Evolutionary conservation across 768 basidiomycete genomes (phyloP).

Genomic region (Fomitopsis pulvina): DNA sequence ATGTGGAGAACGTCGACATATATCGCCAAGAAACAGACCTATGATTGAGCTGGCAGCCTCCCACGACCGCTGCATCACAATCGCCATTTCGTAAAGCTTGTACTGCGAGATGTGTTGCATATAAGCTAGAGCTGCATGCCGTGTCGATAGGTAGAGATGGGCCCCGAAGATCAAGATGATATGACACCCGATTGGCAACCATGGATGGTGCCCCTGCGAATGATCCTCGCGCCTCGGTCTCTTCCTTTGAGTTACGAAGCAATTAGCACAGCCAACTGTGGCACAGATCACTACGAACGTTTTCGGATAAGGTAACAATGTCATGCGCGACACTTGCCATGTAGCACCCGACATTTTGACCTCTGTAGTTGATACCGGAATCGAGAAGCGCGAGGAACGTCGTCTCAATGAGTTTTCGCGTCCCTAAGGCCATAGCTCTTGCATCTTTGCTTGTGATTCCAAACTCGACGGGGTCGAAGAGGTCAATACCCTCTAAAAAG

Average conservation of each 20-base stretch:
- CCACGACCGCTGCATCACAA: slow-evolving; percentile 42
- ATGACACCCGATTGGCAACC: slow-evolving; percentile 37
- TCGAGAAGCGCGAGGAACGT: slow-evolving; percentile 38
- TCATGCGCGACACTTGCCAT: slow-evolving; percentile 27
- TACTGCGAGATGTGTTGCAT: slow-evolving; percentile 42
- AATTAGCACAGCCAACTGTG: background rate
- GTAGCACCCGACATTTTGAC: slow-evolving; percentile 36
- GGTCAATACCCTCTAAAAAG: slow-evolving; percentile 31
- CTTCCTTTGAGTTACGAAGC: slow-evolving; percentile 23
- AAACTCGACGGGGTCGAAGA: slow-evolving; percentile 34
- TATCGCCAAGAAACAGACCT: slow-evolving; percentile 19
- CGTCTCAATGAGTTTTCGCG: slow-evolving; percentile 33
- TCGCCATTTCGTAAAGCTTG: slow-evolving; percentile 38
- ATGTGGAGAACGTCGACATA: background rate
- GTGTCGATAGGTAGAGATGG: slow-evolving; percentile 46
- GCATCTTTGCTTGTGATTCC: slow-evolving; percentile 34
- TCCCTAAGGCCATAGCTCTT: slow-evolving; percentile 25
- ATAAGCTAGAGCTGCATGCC: slow-evolving; percentile 44
- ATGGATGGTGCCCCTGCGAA: slow-evolving; percentile 29
- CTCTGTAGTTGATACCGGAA: slow-evolving; percentile 41
- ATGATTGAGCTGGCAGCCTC: slow-evolving; percentile 35
- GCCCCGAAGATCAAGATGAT: slow-evolving; percentile 35
- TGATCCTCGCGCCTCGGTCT: slow-evolving; percentile 26
- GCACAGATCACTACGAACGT: slow-evolving; percentile 17
- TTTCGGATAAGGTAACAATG: slow-evolving; percentile 21